Evolutionary conservation across 2,329 filamentous ascomycete genomes (phyloP).

Genomic region (Colletotrichum caudatum): DNA sequence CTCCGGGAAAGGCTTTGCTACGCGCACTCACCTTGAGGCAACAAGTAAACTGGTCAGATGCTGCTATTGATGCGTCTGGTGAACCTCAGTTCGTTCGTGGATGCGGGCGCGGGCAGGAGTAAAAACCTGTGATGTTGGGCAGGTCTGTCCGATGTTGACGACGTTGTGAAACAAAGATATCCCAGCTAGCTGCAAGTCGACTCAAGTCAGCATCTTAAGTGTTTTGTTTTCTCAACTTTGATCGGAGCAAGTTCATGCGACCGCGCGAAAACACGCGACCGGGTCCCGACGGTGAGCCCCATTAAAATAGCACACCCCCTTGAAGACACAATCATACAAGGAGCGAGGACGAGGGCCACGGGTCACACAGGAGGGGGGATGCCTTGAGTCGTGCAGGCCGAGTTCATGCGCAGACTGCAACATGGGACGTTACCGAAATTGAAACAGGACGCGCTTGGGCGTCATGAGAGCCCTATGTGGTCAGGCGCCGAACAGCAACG

Average conservation of each 20-base stretch:
- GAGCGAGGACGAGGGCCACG: constrained; percentile 4
- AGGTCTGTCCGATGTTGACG: constrained; percentile 37
- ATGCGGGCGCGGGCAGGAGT: constrained; percentile 17
- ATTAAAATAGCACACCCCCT: constrained; percentile 26
- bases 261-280: constrained; percentile 40
- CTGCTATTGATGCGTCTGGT: constrained; percentile 18
- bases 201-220: constrained; percentile 42
- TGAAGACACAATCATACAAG: constrained; percentile 38
- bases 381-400: constrained; percentile 37
- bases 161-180: constrained; percentile 41
- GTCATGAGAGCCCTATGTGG: constrained; percentile 33
- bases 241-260: constrained; percentile 41
- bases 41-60: constrained; percentile 8
- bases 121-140: constrained; percentile 32
- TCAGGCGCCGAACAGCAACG: constrained; percentile 32
- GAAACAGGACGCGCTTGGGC: constrained; percentile 40
- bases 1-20: constrained; percentile 16
- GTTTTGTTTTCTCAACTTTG: constrained; percentile 42
- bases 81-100: constrained; percentile 18
- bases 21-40: constrained; percentile 16
- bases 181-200: constrained; percentile 37
- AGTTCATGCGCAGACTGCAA: constrained; percentile 41
- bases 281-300: constrained; percentile 32
- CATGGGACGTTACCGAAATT: constrained; percentile 43
- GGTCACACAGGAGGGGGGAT: constrained; percentile 21